These are phyloP conservation scores for Trichoderma sp. DNA, from an alignment of 2,329 filamentous ascomycete species.

Conservation along the genomic window DNA sequence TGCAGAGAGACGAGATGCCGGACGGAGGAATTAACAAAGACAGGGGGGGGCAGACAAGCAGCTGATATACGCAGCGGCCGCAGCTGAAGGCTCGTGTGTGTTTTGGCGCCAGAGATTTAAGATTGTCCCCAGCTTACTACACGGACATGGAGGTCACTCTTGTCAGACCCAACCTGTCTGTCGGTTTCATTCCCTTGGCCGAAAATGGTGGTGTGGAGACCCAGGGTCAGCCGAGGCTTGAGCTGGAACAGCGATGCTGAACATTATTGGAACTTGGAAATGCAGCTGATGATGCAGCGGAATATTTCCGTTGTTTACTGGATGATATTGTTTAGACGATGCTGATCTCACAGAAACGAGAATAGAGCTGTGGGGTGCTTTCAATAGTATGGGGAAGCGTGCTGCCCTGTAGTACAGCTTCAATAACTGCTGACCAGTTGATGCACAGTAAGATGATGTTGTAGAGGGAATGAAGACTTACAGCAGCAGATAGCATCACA, in stretches of 20 bases:
- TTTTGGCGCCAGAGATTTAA: background rate
- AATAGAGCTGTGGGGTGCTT: background rate
- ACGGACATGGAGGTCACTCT: background rate
- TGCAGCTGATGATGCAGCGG: slow-evolving; percentile 2
- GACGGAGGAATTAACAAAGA: background rate
- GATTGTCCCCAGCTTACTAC: background rate
- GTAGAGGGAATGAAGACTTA: background rate
- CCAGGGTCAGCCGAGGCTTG: slow-evolving; percentile 8
- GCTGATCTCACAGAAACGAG: background rate
- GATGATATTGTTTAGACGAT: background rate
- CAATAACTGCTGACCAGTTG: background rate
- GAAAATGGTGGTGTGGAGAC: background rate
- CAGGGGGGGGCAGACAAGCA: background rate
- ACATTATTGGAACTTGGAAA: background rate
- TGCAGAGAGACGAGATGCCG: background rate
- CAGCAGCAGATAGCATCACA: background rate
- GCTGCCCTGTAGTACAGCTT: background rate
- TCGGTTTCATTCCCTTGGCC: background rate
- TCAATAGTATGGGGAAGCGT: background rate
- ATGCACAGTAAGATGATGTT: background rate
- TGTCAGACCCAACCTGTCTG: slow-evolving; percentile 3
- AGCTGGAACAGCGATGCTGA: background rate
- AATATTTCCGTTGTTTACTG: background rate
- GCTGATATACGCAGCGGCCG: background rate
- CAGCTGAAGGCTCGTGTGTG: background rate